Conservation (phyloP, 306 rosid species). For the Glycine soja region DNA sequence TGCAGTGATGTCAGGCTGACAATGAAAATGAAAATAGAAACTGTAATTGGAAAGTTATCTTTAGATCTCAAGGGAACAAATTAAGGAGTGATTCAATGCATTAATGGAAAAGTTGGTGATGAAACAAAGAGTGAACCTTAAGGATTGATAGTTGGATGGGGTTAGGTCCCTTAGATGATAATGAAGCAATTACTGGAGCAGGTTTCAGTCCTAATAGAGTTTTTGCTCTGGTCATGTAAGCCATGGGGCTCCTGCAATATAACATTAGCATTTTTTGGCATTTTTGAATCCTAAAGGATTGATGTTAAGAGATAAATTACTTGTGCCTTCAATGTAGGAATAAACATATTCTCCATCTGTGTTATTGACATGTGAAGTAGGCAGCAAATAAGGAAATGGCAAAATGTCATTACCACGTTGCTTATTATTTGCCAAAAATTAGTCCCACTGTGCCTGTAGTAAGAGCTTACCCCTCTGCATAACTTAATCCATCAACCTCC, state of each 20-base stretch:
- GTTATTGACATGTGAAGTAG: constrained; percentile 62
- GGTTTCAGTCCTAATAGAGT: constrained; percentile 60
- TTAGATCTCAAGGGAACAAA: not conserved
- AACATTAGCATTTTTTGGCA: not conserved
- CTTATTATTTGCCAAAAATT: constrained; percentile 57
- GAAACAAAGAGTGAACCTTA: constrained; percentile 56
- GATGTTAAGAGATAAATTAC: constrained; percentile 44
- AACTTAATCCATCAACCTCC: constrained; percentile 43
- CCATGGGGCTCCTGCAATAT: constrained; percentile 59
- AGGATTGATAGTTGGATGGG: constrained; percentile 53
- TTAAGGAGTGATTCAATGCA: not conserved
- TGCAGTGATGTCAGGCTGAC: constrained; percentile 69
- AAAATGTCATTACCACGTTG: constrained; percentile 47
- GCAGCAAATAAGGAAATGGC: constrained; percentile 58
- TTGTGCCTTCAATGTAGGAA: constrained; percentile 60
- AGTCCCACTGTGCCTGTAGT: constrained; percentile 66
- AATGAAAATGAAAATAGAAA: constrained; percentile 30
- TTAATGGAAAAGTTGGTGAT: not conserved
- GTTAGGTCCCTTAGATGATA: constrained; percentile 70
- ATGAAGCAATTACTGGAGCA: constrained; percentile 68
- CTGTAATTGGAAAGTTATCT: not conserved
- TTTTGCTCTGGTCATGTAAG: constrained; percentile 56
- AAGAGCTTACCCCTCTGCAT: constrained; percentile 50
- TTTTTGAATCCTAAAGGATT: not conserved
- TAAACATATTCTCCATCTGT: constrained; percentile 53